Percentiles rank a stretch among this genome's conserved stretches.
phyloP scores from a whole-genome alignment of 164 flowering plant genomes.

The Vitis rotundifolia region DNA sequence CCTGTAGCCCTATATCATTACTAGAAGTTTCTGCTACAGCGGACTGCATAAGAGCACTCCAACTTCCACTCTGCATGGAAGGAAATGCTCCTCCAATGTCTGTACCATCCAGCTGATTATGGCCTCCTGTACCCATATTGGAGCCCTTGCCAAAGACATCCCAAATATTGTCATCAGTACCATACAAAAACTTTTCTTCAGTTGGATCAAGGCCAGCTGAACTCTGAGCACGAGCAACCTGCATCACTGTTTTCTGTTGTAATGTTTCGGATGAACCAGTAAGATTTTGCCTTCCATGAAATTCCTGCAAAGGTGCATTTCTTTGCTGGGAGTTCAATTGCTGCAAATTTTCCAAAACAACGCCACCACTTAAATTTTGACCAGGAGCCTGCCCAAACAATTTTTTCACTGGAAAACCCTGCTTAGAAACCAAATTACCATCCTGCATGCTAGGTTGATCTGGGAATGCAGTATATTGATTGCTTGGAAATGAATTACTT shows the following conservation, averaged over 20 bases:
- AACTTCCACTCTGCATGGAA: slow-evolving; percentile 46
- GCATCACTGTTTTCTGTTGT: slow-evolving; percentile 20
- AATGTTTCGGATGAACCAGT: slow-evolving; percentile 16
- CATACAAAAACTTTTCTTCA: slow-evolving; percentile 46
- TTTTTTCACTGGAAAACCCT: slow-evolving; percentile 22
- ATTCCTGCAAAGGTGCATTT: slow-evolving; percentile 22
- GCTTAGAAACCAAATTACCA: slow-evolving; percentile 19
- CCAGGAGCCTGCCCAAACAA: slow-evolving; percentile 13
- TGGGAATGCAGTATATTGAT: slow-evolving; percentile 22
- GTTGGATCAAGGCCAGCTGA: slow-evolving; percentile 41
- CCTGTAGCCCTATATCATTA: slow-evolving; percentile 29
- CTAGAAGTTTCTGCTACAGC: slow-evolving; percentile 50
- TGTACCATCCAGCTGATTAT: slow-evolving; percentile 21
- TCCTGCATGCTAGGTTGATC: slow-evolving; percentile 27
- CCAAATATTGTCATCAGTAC: slow-evolving; percentile 45
- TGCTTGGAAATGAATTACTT: slow-evolving; percentile 23
- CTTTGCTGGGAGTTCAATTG: slow-evolving; percentile 23
- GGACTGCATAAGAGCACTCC: slow-evolving; percentile 62
- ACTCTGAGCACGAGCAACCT: slow-evolving; percentile 24
- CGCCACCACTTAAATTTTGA: slow-evolving; percentile 23
- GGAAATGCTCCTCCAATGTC: slow-evolving; percentile 25
- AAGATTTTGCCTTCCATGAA: slow-evolving; percentile 21
- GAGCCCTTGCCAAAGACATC: slow-evolving; percentile 35
- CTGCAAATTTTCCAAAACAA: slow-evolving; percentile 21
- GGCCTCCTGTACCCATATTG: slow-evolving; percentile 14